Percentiles rank a stretch among this genome's conserved stretches.
These are phyloP conservation scores for Tylopilus cervinicoccineus DNA, from an alignment of 768 basidiomycete species.

Conservation along the genomic window DNA sequence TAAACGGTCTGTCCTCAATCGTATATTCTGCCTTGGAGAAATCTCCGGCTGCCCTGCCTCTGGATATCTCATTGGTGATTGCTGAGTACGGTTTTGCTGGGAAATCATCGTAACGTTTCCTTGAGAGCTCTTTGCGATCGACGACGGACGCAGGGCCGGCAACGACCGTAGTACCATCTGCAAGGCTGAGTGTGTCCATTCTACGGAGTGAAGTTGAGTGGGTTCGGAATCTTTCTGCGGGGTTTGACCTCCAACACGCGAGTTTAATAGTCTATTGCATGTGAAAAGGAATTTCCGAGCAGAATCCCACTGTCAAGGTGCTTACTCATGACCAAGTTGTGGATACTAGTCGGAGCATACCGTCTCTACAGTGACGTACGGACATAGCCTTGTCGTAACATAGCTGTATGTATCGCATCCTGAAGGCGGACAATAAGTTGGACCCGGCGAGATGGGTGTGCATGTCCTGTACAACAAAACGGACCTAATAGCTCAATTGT, in stretches of 20 bases:
- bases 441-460: no score
- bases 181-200: constrained; percentile 35
- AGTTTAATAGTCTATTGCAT: background rate
- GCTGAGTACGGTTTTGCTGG: constrained; percentile 18
- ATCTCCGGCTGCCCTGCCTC: constrained; percentile 21
- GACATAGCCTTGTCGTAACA: no score
- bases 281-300: background rate
- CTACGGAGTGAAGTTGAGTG: background rate
- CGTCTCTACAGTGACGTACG: no score
- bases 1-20: constrained; percentile 61
- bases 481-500: no score
- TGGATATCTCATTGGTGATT: constrained; percentile 9
- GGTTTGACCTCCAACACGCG: background rate
- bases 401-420: no score
- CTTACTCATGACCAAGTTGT: no score
- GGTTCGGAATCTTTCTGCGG: background rate
- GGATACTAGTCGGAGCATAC: no score
- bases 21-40: constrained; percentile 50
- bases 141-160: constrained; percentile 32
- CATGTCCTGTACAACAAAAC: no score
- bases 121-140: constrained; percentile 23
- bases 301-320: background rate
- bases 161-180: constrained; percentile 44
- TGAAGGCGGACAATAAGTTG: no score
- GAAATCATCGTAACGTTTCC: constrained; percentile 17